Evolutionary conservation across 176 grass and related monocot genomes (phyloP).

Genomic region (Chloris gayana): DNA sequence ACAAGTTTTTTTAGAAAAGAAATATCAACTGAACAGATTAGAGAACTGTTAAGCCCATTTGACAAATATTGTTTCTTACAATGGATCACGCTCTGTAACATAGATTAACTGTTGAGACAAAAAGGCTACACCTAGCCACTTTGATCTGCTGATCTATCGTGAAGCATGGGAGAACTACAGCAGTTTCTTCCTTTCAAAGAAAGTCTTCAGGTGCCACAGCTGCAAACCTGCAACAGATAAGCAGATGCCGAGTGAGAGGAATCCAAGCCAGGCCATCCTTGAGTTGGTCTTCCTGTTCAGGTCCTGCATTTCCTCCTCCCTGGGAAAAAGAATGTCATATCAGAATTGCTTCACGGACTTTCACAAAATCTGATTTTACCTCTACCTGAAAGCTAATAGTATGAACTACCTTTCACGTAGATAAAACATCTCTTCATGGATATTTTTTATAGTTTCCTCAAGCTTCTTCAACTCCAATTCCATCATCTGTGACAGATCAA

Average conservation of each 20-base stretch:
- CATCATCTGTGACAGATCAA: constrained; percentile 67
- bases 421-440: constrained; percentile 96
- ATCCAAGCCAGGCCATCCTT: constrained; percentile 90
- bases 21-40: background rate
- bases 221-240: constrained; percentile 85
- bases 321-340: constrained; percentile 18
- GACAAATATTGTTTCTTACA: constrained; percentile 28
- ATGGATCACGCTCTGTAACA: constrained; percentile 5
- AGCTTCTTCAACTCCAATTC: constrained; percentile 87
- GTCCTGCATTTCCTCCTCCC: constrained; percentile 98
- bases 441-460: constrained; percentile 71
- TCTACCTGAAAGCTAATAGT: background rate
- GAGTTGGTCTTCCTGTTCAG: constrained; percentile 87
- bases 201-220: constrained; percentile 93
- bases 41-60: background rate
- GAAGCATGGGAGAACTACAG: constrained; percentile 47
- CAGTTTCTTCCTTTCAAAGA: constrained; percentile 99
- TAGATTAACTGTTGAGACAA: constrained; percentile 2
- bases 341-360: background rate
- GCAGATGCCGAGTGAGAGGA: constrained; percentile 80
- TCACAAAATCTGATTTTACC: background rate
- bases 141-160: constrained; percentile 4
- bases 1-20: background rate
- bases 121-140: constrained; percentile 17
- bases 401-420: constrained; percentile 77